phyloP scores from a whole-genome alignment of 1,284 basidiomycete genomes.

The Ceratobasidium sp. region DNA sequence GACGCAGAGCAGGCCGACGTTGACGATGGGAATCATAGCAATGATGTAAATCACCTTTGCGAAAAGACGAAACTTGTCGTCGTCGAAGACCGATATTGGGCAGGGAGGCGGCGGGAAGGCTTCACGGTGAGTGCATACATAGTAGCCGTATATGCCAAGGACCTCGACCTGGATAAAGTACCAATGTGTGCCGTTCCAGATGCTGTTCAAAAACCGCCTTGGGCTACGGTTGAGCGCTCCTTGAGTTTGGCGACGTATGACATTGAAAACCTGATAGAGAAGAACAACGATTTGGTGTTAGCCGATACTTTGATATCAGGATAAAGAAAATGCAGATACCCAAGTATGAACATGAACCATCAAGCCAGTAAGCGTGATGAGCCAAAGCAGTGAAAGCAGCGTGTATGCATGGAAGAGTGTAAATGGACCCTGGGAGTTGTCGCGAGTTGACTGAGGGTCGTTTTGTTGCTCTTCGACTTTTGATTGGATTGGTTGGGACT shows the following conservation, averaged over 20 bases:
- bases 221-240: neutral
- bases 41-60: constrained; percentile 32
- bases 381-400: constrained; percentile 27
- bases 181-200: constrained; percentile 37
- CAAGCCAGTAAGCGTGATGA: constrained; percentile 26
- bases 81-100: constrained; percentile 11
- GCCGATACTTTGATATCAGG: neutral
- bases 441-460: neutral
- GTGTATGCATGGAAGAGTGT: constrained; percentile 34
- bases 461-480: neutral
- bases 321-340: neutral
- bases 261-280: constrained; percentile 25
- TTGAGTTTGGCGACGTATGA: constrained; percentile 17
- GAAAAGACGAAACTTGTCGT: constrained; percentile 17
- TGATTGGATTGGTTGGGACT: constrained; percentile 11
- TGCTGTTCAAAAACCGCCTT: constrained; percentile 15
- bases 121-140: constrained; percentile 33
- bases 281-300: neutral
- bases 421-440: neutral
- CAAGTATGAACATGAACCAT: constrained; percentile 37
- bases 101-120: constrained; percentile 15
- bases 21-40: constrained; percentile 25
- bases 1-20: constrained; percentile 1
- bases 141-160: constrained; percentile 29
- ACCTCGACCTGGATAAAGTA: constrained; percentile 32